Evolutionary conservation across 1,284 basidiomycete species (phyloP).

Genomic region (Malassezia brasiliensis): DNA sequence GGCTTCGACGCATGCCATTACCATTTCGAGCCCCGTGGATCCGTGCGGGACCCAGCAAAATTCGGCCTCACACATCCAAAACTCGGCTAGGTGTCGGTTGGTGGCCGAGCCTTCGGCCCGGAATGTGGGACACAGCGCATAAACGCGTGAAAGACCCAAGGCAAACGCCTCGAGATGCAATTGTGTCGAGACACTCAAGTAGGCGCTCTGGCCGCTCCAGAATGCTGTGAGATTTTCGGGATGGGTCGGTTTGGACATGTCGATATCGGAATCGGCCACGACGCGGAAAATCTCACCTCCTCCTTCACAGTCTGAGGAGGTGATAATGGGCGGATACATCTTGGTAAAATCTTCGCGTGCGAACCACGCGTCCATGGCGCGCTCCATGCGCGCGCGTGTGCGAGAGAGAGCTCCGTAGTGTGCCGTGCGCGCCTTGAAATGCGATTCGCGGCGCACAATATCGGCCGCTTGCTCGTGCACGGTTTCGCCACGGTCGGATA

Average conservation of each 20-base stretch:
- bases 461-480: slow-evolving; percentile 6
- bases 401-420: slow-evolving; percentile 11
- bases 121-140: slow-evolving; percentile 83
- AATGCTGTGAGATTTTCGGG: slow-evolving; percentile 17
- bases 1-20: slow-evolving; percentile 26
- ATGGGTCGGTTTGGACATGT: background rate
- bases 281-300: slow-evolving; percentile 85
- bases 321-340: slow-evolving; percentile 75
- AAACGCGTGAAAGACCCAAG: slow-evolving; percentile 65
- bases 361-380: slow-evolving; percentile 10
- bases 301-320: slow-evolving; percentile 90
- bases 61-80: slow-evolving; percentile 95
- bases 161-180: slow-evolving; percentile 83
- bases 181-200: slow-evolving; percentile 87
- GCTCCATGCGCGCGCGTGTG: slow-evolving; percentile 15
- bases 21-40: slow-evolving; percentile 11
- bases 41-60: slow-evolving; percentile 22
- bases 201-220: slow-evolving; percentile 55
- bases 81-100: slow-evolving; percentile 85
- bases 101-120: slow-evolving; percentile 83
- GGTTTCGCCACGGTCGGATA: background rate
- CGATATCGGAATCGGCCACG: slow-evolving; percentile 48
- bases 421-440: slow-evolving; percentile 14
- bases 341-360: slow-evolving; percentile 62
- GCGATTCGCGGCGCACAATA: slow-evolving; percentile 18